These are phyloP conservation scores for Elongisporangium prolatum DNA, from an alignment of 352 stramenopile genomes.

Conservation along the genomic window DNA sequence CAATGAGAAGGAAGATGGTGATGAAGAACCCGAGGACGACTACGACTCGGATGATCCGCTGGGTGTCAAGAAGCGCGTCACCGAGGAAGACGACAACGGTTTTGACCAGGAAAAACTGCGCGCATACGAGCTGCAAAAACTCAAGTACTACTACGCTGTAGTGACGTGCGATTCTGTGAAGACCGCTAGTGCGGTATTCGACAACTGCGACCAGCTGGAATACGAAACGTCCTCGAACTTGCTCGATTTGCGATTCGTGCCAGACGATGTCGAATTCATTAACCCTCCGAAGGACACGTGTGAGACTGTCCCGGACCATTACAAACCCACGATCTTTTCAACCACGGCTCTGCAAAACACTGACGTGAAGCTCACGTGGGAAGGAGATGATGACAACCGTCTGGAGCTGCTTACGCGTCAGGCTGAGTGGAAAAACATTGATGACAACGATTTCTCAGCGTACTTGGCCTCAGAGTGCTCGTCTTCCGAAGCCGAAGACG, in stretches of 20 bases:
- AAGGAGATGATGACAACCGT: slow-evolving; percentile 90
- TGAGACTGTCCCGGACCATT: slow-evolving; percentile 86
- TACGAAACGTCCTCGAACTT: slow-evolving; percentile 95
- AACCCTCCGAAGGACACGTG: slow-evolving; percentile 87
- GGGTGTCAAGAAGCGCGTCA: slow-evolving; percentile 62
- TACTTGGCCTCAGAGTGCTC: slow-evolving; percentile 90
- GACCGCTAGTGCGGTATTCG: slow-evolving; percentile 91
- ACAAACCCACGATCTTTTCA: slow-evolving; percentile 94
- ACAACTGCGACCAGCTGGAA: slow-evolving; percentile 96
- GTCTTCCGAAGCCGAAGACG: slow-evolving; percentile 45
- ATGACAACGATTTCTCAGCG: slow-evolving; percentile 92
- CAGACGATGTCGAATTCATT: slow-evolving; percentile 85
- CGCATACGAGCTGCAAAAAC: slow-evolving; percentile 96
- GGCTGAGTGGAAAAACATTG: slow-evolving; percentile 73
- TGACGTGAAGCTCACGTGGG: slow-evolving; percentile 94
- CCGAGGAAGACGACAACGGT: slow-evolving; percentile 46
- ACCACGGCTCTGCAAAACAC: slow-evolving; percentile 90
- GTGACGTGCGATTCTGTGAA: slow-evolving; percentile 91
- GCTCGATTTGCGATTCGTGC: slow-evolving; percentile 95
- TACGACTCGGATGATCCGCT: slow-evolving; percentile 73
- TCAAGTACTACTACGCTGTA: slow-evolving; percentile 98
- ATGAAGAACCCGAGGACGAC: slow-evolving; percentile 30
- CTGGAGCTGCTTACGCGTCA: slow-evolving; percentile 81
- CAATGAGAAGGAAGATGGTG: slow-evolving; percentile 20
- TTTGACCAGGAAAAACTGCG: slow-evolving; percentile 95